Conservation (phyloP, 2,329 filamentous ascomycete species). For the Plenodomus lindquistii region DNA sequence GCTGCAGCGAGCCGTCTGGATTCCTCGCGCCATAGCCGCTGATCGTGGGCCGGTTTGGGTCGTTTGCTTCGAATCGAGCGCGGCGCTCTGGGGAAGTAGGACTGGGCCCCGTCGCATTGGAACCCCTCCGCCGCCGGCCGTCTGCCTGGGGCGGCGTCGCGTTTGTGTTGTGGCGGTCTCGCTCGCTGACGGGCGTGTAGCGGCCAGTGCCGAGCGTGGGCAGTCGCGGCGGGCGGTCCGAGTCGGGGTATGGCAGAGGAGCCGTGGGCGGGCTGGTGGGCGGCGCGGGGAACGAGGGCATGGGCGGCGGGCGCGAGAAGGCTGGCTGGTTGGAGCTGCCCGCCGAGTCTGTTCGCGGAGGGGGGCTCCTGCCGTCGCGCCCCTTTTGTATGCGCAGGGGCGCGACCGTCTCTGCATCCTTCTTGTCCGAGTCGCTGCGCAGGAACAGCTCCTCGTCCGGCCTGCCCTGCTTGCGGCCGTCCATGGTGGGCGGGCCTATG, state of each 20-base stretch:
- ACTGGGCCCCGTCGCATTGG: slow-evolving; percentile 32
- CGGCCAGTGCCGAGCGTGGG: slow-evolving; percentile 25
- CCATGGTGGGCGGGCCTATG: slow-evolving; percentile 34
- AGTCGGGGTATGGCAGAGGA: slow-evolving; percentile 53
- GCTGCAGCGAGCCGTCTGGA: slow-evolving; percentile 45
- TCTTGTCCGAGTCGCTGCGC: slow-evolving; percentile 45
- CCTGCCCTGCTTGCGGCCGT: slow-evolving; percentile 62
- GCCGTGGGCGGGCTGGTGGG: slow-evolving; percentile 54
- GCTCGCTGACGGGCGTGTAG: slow-evolving; percentile 44
- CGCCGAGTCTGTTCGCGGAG: slow-evolving; percentile 63
- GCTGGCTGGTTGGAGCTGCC: slow-evolving; percentile 59
- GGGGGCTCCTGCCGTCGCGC: slow-evolving; percentile 59
- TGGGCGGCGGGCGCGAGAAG: slow-evolving; percentile 49
- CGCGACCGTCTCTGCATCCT: slow-evolving; percentile 77
- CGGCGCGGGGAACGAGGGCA: slow-evolving; percentile 66
- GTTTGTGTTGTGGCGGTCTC: slow-evolving; percentile 39
- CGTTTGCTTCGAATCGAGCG: slow-evolving; percentile 51
- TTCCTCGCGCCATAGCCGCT: slow-evolving; percentile 49
- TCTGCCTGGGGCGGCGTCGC: slow-evolving; percentile 40
- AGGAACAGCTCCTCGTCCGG: slow-evolving; percentile 86
- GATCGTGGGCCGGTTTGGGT: slow-evolving; percentile 54
- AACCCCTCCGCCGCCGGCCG: slow-evolving; percentile 35
- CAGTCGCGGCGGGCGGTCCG: slow-evolving; percentile 38
- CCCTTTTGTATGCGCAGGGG: slow-evolving; percentile 81
- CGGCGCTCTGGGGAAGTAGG: slow-evolving; percentile 40